phyloP scores from a whole-genome alignment of 1,284 basidiomycete genomes.

The Prillingera fragicola region DNA sequence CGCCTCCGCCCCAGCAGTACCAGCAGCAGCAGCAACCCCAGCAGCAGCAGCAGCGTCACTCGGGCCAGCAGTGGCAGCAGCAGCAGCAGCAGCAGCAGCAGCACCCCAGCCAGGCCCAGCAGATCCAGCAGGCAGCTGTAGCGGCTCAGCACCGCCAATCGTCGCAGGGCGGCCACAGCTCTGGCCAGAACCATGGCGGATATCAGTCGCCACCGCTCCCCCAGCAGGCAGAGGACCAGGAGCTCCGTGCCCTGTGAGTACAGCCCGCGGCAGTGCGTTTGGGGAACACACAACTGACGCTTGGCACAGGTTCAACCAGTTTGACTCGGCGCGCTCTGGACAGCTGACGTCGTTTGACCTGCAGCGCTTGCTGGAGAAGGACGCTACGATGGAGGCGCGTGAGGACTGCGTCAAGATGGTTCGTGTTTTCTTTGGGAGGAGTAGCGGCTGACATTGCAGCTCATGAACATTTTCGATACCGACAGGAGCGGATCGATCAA shows the following conservation, averaged over 20 bases:
- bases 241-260: slow-evolving; percentile 36
- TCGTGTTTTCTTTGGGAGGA: slow-evolving; percentile 6
- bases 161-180: too few relatives aligned
- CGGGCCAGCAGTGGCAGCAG: neutral
- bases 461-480: slow-evolving; percentile 47
- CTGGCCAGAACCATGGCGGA: too few relatives aligned
- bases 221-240: slow-evolving; percentile 20
- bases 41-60: slow-evolving; percentile 12
- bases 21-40: slow-evolving; percentile 15
- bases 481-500: slow-evolving; percentile 47
- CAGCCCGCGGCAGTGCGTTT: neutral
- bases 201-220: slow-evolving; percentile 17
- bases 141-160: slow-evolving; percentile 5
- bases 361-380: slow-evolving; percentile 42
- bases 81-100: slow-evolving; percentile 14
- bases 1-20: slow-evolving; percentile 10
- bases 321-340: slow-evolving; percentile 40
- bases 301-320: slow-evolving; percentile 37
- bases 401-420: slow-evolving; percentile 50
- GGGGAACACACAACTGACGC: neutral
- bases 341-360: slow-evolving; percentile 43
- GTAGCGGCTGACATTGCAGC: slow-evolving; percentile 2
- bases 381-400: slow-evolving; percentile 45
- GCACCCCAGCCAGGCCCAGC: slow-evolving; percentile 10
- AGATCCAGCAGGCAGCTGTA: slow-evolving; percentile 12